These are phyloP conservation scores for Fusarium incarnatum DNA, from an alignment of 2,329 filamentous ascomycete genomes.

Conservation along the genomic window DNA sequence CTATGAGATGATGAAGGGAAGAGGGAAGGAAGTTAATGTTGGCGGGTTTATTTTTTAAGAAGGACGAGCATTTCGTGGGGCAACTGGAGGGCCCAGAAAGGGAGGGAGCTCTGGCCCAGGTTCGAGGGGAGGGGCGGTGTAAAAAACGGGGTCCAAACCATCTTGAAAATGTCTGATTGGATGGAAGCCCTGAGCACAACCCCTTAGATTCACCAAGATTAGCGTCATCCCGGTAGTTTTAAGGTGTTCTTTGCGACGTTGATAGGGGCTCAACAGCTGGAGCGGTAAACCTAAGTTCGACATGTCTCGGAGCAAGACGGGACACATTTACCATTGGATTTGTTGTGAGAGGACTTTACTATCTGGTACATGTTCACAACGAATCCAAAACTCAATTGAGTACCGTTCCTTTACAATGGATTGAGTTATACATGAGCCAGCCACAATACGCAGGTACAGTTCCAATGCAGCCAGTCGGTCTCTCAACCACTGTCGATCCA, in stretches of 20 bases:
- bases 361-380: background rate
- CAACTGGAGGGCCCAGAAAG: constrained; percentile 25
- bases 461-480: constrained; percentile 15
- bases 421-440: constrained; percentile 4
- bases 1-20: constrained; percentile 34
- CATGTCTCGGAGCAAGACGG: constrained; percentile 16
- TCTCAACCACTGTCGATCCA: constrained; percentile 29
- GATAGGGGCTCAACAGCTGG: constrained; percentile 23
- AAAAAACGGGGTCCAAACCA: constrained; percentile 24
- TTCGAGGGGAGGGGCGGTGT: constrained; percentile 36
- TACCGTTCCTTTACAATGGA: background rate
- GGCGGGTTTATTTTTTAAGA: constrained; percentile 40
- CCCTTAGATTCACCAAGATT: constrained; percentile 23
- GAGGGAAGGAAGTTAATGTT: constrained; percentile 20
- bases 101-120: constrained; percentile 34
- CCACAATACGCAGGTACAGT: constrained; percentile 40
- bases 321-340: constrained; percentile 2
- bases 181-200: background rate
- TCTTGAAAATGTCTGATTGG: constrained; percentile 15
- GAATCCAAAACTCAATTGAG: background rate
- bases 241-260: constrained; percentile 26
- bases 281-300: constrained; percentile 3
- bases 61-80: constrained; percentile 35
- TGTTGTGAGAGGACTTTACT: background rate
- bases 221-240: constrained; percentile 31